A percentile compares a stretch with the other conserved stretches of the same genome.
Evolutionary conservation across 2,329 filamentous ascomycete species (phyloP).

Genomic region (Nemania sp.): DNA sequence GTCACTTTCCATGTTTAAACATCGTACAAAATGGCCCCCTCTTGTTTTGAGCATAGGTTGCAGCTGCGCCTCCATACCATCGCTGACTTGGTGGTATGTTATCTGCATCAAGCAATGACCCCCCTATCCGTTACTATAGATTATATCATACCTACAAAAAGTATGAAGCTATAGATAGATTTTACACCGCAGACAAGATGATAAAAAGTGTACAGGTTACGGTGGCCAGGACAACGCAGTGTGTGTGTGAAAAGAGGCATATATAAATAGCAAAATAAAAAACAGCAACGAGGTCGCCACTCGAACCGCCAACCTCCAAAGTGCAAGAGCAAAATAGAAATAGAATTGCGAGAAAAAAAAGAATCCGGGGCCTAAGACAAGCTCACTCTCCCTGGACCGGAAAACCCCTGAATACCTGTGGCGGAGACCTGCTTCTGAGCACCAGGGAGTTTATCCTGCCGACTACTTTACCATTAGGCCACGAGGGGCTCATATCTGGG

Average conservation of each 20-base stretch:
- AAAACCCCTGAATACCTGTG: too few relatives aligned
- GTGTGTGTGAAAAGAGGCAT: not conserved
- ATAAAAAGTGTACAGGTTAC: too few relatives aligned
- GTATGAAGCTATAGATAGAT: not conserved
- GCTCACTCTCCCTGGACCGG: too few relatives aligned
- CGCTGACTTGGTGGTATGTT: too few relatives aligned
- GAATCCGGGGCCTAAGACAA: not conserved
- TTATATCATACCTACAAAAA: too few relatives aligned
- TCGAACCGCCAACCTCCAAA: slow-evolving; percentile 1
- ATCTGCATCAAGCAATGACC: too few relatives aligned
- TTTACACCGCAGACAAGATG: too few relatives aligned
- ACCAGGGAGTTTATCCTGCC: slow-evolving; percentile 9
- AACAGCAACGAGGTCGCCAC: not conserved
- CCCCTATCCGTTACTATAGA: too few relatives aligned
- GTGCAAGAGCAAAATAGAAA: too few relatives aligned
- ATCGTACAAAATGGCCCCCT: not conserved
- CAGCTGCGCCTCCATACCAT: too few relatives aligned
- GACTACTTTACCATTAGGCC: slow-evolving; percentile 9
- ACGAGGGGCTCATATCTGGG: not conserved
- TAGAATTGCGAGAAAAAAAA: too few relatives aligned
- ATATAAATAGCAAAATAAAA: not conserved
- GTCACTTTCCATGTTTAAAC: not conserved
- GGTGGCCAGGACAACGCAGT: too few relatives aligned
- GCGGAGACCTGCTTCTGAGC: slow-evolving; percentile 6
- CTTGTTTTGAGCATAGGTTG: not conserved